These are phyloP conservation scores for Theobroma grandiflorum DNA, from an alignment of 441 rosid genomes.

Conservation along the genomic window DNA sequence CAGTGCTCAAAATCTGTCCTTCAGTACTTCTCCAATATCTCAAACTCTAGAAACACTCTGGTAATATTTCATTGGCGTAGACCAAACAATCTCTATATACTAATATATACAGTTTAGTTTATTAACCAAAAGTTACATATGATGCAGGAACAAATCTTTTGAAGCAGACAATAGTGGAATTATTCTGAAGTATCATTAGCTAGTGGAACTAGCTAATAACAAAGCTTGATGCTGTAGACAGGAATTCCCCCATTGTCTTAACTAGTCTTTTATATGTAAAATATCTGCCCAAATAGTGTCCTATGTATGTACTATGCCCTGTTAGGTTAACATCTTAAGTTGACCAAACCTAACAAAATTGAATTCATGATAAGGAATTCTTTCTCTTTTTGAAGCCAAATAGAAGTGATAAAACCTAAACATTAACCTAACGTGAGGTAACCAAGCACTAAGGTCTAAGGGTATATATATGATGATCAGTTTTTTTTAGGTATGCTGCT, in stretches of 20 bases:
- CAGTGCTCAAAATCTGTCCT: neutral
- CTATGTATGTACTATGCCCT: neutral
- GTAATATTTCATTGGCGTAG: neutral
- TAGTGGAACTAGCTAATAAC: neutral
- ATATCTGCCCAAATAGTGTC: neutral
- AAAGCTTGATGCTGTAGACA: neutral
- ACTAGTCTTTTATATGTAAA: conserved; percentile 6
- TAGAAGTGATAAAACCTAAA: conserved; percentile 12
- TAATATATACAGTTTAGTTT: neutral
- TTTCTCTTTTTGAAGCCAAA: neutral
- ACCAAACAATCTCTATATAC: neutral
- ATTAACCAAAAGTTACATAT: neutral
- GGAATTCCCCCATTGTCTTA: neutral
- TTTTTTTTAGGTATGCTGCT: conserved; percentile 15
- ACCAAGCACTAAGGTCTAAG: conserved; percentile 29
- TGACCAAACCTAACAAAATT: conserved; percentile 17
- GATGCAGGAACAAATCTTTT: neutral
- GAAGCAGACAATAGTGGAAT: neutral
- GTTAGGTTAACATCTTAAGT: neutral
- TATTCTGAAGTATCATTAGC: neutral
- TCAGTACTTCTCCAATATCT: neutral
- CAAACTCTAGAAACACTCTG: neutral
- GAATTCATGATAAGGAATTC: neutral
- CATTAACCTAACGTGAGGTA: conserved; percentile 17
- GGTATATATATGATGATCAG: conserved; percentile 3